phyloP scores from a whole-genome alignment of 495 filamentous ascomycete species.

The Penicillium diatomitis region DNA sequence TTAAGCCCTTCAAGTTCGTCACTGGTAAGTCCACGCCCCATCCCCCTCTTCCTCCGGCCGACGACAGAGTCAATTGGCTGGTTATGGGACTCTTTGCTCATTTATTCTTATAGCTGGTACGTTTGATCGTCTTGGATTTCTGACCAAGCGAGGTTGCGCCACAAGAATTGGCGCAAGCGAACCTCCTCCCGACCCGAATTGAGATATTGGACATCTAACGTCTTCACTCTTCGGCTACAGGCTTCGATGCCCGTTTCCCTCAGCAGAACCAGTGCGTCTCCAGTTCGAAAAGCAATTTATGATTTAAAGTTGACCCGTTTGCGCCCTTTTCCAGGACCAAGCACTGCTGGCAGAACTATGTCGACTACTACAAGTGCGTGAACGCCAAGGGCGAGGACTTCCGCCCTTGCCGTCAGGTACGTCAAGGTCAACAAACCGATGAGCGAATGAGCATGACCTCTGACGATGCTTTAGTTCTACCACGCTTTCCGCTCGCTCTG shows the following conservation, averaged over 20 bases:
- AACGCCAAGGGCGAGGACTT: conserved; percentile 98
- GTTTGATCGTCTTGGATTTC: conserved; percentile 6
- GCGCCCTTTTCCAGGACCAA: conserved; percentile 43
- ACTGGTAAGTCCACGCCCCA: conserved; percentile 62
- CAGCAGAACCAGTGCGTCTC: conserved; percentile 80
- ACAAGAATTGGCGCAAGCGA: no score
- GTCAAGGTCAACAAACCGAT: neutral
- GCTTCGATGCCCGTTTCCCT: conserved; percentile 98
- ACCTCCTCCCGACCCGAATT: conserved; percentile 8
- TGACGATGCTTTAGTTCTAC: conserved; percentile 59
- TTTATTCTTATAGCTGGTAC: conserved; percentile 39
- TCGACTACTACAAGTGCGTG: conserved; percentile 99
- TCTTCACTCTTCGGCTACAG: conserved; percentile 39
- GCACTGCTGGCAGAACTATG: conserved; percentile 99
- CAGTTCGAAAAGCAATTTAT: neutral
- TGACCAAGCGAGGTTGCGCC: no score
- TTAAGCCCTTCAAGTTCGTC: conserved; percentile 99
- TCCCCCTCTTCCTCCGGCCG: conserved; percentile 11
- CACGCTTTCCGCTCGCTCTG: conserved; percentile 94
- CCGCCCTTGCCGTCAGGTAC: conserved; percentile 91
- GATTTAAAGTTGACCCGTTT: conserved; percentile 6
- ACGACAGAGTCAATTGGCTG: conserved; percentile 22
- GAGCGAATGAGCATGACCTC: neutral
- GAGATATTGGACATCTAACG: conserved; percentile 21
- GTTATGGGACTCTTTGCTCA: conserved; percentile 36